Base-by-base conservation (phyloP, 768 basidiomycete genomes). In the Rossbeevera mucosa region DNA sequence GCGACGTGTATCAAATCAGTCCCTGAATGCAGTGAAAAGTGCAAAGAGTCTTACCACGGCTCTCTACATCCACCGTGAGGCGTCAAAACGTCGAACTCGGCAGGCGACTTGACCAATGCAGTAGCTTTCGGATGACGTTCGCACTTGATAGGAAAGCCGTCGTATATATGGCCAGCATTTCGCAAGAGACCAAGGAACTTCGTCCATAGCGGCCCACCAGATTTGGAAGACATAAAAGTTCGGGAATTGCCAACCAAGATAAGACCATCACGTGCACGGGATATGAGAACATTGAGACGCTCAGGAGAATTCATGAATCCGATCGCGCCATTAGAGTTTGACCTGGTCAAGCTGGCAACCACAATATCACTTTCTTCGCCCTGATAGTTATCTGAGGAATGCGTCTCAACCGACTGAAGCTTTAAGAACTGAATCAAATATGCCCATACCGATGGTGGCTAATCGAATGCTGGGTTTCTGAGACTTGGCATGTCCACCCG, bases 301-400 rank as follows among this genome's bases (percentile, higher is more conserved):
- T 88, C 83, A 0, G 82, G 79, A 3, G 85, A 75, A 29, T 67
- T 77, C 85, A 88, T 86, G 68, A 88, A 88, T 1, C 86, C 85
- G 21, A 88, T 87, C 51, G 81, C 77, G 45, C 75, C 60, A 0
- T 65, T 51, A 0, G 68, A 5, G 52, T 88, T 86, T 55, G 83
- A 85, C 44, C 86, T 67, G 0, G 82, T 84, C 28, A 88, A 64
- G 11, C 78, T 80, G 5, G 75, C 73, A 29, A 88, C 68, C 22
- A 88, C 81, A 44, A 88, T 81, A 45, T 87, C 78, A 29, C 81
- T 81, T 64, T 88, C 85, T 61, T 88, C 86, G 3, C 86, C 86
- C 61, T 88, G 86, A 54, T 86, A 88, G 58, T 88, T 88, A 58
- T 88, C 86, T 86, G 40, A 1, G 22, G 20, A 25, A 21, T 6